phyloP scores from a whole-genome alignment of 345 rosid species.

The Brassica rapa region DNA sequence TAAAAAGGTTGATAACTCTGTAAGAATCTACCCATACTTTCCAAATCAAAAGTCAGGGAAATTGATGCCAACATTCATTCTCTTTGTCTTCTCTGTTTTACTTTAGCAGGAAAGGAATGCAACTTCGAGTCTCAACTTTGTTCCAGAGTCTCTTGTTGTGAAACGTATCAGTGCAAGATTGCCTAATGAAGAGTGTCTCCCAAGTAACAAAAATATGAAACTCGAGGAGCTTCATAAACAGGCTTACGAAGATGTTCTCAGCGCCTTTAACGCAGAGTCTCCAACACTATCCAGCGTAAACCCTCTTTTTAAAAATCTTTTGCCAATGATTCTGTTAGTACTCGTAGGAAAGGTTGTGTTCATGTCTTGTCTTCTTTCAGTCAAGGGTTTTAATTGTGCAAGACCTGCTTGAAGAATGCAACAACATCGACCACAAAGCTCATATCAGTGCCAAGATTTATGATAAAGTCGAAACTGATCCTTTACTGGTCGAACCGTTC shows the following conservation, averaged over 20 bases:
- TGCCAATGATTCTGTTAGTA: not conserved
- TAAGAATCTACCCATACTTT: not conserved
- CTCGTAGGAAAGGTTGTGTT: not conserved
- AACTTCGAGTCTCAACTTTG: not conserved
- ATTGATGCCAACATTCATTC: not conserved
- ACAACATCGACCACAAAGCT: not conserved
- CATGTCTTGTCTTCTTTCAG: slow-evolving; percentile 23
- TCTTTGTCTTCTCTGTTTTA: not conserved
- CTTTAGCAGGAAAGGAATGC: not conserved
- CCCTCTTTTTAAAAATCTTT: not conserved
- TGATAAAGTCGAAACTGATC: not conserved
- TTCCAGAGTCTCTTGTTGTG: not conserved
- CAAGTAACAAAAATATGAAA: not conserved
- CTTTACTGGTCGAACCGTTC: not conserved
- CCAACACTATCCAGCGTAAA: slow-evolving; percentile 14
- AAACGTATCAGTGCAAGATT: not conserved
- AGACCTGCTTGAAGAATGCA: slow-evolving; percentile 13
- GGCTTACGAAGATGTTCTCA: slow-evolving; percentile 14
- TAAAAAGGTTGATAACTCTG: not conserved
- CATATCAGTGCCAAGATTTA: not conserved
- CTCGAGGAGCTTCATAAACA: not conserved
- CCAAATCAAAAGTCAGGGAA: not conserved
- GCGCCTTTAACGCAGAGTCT: slow-evolving; percentile 12
- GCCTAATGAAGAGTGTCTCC: not conserved
- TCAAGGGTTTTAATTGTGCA: not conserved